Percentiles rank a stretch among this genome's conserved stretches.
Conservation (phyloP, 371 early-diverging fungal species). For the Rhizopus sp. region DNA sequence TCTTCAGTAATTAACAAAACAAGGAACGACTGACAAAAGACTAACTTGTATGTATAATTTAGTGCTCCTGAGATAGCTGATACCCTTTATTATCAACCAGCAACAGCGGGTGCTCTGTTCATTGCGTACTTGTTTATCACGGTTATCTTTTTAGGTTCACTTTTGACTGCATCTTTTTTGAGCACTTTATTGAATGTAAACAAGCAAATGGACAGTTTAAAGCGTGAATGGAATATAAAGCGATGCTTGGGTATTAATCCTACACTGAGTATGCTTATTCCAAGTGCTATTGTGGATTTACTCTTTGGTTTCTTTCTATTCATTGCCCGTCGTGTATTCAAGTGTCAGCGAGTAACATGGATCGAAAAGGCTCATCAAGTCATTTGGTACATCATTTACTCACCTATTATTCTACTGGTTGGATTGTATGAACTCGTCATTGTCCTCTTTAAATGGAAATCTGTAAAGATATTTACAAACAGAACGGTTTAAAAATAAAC, state of each 20-base stretch:
- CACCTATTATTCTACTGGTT: slow-evolving; percentile 30
- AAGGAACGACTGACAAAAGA: not conserved
- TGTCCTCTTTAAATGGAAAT: too few relatives aligned
- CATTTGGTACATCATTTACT: slow-evolving; percentile 39
- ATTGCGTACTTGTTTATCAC: slow-evolving; percentile 38
- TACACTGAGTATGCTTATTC: slow-evolving; percentile 27
- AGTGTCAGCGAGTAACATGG: slow-evolving; percentile 15
- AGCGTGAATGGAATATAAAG: slow-evolving; percentile 22
- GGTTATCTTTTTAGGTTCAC: slow-evolving; percentile 27
- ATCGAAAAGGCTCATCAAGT: slow-evolving; percentile 38
- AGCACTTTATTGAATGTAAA: slow-evolving; percentile 32
- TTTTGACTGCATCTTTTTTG: slow-evolving; percentile 44
- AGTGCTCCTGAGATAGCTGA: slow-evolving; percentile 45
- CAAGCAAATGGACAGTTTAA: slow-evolving; percentile 18
- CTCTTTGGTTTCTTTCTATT: slow-evolving; percentile 21
- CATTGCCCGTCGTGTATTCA: slow-evolving; percentile 13
- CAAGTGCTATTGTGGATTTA: slow-evolving; percentile 31
- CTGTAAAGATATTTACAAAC: too few relatives aligned
- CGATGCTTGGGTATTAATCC: slow-evolving; percentile 16
- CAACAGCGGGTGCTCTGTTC: slow-evolving; percentile 32
- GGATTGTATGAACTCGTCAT: slow-evolving; percentile 1
- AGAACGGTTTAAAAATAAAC: too few relatives aligned
- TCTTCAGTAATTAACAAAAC: slow-evolving; percentile 38
- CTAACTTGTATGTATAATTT: not conserved
- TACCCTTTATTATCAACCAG: slow-evolving; percentile 40